Evolutionary conservation across 768 basidiomycete genomes (phyloP).

Genomic region (Suillus fuscotomentosus): DNA sequence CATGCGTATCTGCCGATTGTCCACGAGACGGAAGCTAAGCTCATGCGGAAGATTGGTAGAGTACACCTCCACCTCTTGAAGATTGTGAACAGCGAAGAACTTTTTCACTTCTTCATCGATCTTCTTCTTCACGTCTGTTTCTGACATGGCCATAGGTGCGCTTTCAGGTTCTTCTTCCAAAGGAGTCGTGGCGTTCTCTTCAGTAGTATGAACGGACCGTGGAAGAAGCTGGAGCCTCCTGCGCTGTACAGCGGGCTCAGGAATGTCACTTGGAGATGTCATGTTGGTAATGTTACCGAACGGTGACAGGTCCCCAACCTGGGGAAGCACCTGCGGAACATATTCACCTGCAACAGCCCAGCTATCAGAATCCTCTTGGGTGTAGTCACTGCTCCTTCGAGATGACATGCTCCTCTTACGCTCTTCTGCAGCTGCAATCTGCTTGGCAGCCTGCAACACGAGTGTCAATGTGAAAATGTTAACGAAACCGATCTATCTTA

Average conservation of each 20-base stretch:
- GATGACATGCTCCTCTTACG: constrained; percentile 73
- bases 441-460: constrained; percentile 67
- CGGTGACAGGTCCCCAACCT: constrained; percentile 82
- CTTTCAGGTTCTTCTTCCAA: constrained; percentile 52
- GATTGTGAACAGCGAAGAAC: constrained; percentile 79
- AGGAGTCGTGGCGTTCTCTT: constrained; percentile 41
- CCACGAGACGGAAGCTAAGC: constrained; percentile 66
- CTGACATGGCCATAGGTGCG: constrained; percentile 50
- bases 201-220: constrained; percentile 60
- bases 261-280: constrained; percentile 73
- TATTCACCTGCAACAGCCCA: constrained; percentile 57
- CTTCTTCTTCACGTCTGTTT: constrained; percentile 68
- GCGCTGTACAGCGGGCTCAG: constrained; percentile 54
- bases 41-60: constrained; percentile 70
- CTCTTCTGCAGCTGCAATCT: constrained; percentile 66
- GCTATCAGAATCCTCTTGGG: constrained; percentile 71
- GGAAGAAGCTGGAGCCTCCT: constrained; percentile 75
- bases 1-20: constrained; percentile 73
- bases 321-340: constrained; percentile 56
- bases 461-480: constrained; percentile 6
- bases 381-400: constrained; percentile 55
- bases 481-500: constrained; percentile 35
- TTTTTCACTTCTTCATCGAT: constrained; percentile 83
- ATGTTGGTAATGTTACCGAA: constrained; percentile 84
- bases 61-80: constrained; percentile 88